Percentiles rank a stretch among this genome's conserved stretches.
These are phyloP conservation scores for Evernia prunastri DNA, from an alignment of 495 filamentous ascomycete genomes.

Conservation along the genomic window DNA sequence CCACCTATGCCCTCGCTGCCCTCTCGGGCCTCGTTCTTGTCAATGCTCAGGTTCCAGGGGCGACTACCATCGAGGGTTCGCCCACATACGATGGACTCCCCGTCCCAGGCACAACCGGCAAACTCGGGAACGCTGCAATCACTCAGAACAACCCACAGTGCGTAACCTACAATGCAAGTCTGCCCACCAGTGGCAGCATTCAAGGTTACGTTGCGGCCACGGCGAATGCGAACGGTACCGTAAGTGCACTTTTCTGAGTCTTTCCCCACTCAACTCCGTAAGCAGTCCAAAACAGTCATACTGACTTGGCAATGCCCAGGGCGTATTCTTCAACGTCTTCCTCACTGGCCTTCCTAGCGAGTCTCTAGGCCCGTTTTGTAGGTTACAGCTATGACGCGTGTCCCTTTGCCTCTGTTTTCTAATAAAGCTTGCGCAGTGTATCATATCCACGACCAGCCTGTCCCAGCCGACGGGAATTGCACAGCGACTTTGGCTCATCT, in stretches of 20 bases:
- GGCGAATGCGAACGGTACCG: conserved; percentile 47
- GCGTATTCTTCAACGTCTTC: conserved; percentile 54
- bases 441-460: conserved; percentile 71
- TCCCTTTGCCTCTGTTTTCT: neutral
- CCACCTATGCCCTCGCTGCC: conserved; percentile 34
- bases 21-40: conserved; percentile 39
- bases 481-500: conserved; percentile 61
- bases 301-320: no score
- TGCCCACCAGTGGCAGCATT: conserved; percentile 54
- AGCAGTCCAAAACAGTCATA: no score
- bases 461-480: conserved; percentile 74
- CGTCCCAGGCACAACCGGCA: conserved; percentile 25
- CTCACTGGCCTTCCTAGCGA: conserved; percentile 61
- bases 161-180: conserved; percentile 50
- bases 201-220: conserved; percentile 55
- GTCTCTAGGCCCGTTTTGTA: conserved; percentile 61
- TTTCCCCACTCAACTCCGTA: no score
- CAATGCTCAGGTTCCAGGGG: conserved; percentile 34
- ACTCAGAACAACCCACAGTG: conserved; percentile 58
- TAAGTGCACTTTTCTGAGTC: no score
- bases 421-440: conserved; percentile 50
- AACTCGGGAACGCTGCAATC: conserved; percentile 49
- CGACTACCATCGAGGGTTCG: conserved; percentile 16
- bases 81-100: conserved; percentile 31
- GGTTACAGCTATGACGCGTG: conserved; percentile 28